Evolutionary conservation across 495 filamentous ascomycete species (phyloP), one percentile per base, ranked within the genome.

Genomic region (Podospora pseudopauciseta): DNA sequence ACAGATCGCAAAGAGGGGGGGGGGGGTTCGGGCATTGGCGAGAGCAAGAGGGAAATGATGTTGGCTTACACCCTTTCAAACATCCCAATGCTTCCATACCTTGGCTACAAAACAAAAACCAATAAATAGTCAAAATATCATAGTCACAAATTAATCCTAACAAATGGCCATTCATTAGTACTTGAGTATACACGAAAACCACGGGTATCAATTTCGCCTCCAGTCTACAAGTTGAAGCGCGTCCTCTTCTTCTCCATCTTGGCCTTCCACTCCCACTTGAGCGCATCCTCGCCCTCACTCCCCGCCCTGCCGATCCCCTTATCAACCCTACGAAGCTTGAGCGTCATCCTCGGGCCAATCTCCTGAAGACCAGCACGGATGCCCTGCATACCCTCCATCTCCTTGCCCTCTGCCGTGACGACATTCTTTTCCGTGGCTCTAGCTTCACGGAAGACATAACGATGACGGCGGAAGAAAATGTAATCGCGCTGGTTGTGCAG

Each of bases 401-500:
- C 88, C 76, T 94, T 93, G n/a, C 94, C 95, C 72, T 97, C 94
- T 0, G 89, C 81, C 2, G 85, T 90, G n/a, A 90, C 86, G 5
- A 97, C 90, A 60, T 86, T 88, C 81, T 97, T 97, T 81, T 99
- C 95, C 0, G 88, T 92, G 62, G 85, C 81, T 13, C 88, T 82
- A 78, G 92, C 93, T 66, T 98, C 93, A 0, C 95, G 86, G 80
- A 99, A 97, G 2, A 97, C 85, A 73, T 99, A 99, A 32, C 95
- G 84, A 76, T 97, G 93, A 30, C 94, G 82, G 7, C 95, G 85
- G 60, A 97, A 83, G 73, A 99, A 99, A 70, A 97, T 92, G 79
- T 96, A 99, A 79, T 99, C 73, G 65, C 95, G 89, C 79, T 97
- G 94, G 72, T 97, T 97, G 76, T 97, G 94, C 59, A 97, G 74